Conservation (phyloP, 352 stramenopile genomes). For the Globisporangium canariense region DNA sequence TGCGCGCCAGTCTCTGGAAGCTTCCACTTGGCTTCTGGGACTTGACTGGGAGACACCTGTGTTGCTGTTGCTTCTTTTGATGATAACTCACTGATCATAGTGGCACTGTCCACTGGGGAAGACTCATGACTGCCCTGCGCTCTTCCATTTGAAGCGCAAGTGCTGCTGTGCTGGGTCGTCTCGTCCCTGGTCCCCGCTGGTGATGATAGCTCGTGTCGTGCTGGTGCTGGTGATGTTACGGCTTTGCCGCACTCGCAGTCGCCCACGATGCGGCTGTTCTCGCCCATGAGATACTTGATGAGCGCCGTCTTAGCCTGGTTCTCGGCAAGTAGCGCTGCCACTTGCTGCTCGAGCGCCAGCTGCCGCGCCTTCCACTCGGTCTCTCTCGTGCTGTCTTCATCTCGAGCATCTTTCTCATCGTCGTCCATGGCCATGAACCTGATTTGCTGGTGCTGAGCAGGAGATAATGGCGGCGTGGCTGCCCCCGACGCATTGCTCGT, state of each 20-base stretch:
- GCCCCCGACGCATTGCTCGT: conserved; percentile 1
- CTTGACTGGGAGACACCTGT: conserved; percentile 2
- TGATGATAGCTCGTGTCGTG: not conserved
- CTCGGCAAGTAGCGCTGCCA: conserved; percentile 14
- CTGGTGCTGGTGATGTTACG: not conserved
- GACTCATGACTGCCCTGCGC: not conserved
- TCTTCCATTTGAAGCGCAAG: conserved; percentile 12
- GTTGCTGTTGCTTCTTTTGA: not conserved
- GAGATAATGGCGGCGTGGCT: not conserved
- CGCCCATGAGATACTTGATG: conserved; percentile 14
- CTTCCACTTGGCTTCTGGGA: conserved; percentile 18
- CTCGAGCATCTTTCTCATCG: not conserved
- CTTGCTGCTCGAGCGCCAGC: conserved; percentile 14
- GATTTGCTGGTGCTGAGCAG: not conserved
- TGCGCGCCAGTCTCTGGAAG: conserved; percentile 1
- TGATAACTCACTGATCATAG: not conserved
- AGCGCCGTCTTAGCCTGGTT: conserved; percentile 14
- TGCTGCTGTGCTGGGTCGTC: not conserved
- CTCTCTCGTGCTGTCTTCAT: not conserved
- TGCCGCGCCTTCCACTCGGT: conserved; percentile 7
- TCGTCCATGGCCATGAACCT: not conserved
- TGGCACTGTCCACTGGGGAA: not conserved
- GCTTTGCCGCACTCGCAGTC: conserved; percentile 8
- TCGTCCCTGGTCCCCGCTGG: not conserved
- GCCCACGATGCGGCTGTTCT: conserved; percentile 7